Conservation (phyloP, 2,329 filamentous ascomycete species). For the Aspergillus alliaceus region DNA sequence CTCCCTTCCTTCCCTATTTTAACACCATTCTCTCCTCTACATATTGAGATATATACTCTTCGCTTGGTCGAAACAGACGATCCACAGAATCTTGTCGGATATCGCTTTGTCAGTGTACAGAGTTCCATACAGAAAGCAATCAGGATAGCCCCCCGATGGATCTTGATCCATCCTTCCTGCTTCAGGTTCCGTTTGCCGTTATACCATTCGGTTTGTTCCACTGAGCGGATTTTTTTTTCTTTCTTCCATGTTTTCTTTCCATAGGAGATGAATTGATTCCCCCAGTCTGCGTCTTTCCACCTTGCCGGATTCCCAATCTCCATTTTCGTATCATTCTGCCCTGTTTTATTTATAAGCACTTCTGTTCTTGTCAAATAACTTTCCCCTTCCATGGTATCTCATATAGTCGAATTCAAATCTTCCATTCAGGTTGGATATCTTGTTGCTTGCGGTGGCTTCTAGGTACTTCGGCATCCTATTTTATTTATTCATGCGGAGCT, state of each 20-base stretch:
- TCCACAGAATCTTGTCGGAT: neutral
- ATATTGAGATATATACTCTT: constrained; percentile 9
- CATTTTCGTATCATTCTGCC: neutral
- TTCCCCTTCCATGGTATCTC: neutral
- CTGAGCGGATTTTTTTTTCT: constrained; percentile 10
- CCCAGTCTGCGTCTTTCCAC: constrained; percentile 1
- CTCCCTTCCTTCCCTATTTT: constrained; percentile 1
- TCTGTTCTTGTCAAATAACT: constrained; percentile 14
- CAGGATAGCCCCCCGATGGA: constrained; percentile 1
- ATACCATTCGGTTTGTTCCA: constrained; percentile 15
- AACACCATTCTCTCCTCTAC: constrained; percentile 2
- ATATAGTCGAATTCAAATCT: constrained; percentile 1
- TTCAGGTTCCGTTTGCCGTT: constrained; percentile 10
- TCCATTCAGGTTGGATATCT: neutral
- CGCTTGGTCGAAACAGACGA: constrained; percentile 7
- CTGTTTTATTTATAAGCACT: constrained; percentile 6
- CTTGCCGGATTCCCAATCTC: neutral
- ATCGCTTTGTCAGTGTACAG: neutral
- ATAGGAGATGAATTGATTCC: constrained; percentile 14
- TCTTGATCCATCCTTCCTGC: neutral
- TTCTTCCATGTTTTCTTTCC: neutral
- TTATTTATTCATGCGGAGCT: neutral
- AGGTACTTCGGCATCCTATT: neutral
- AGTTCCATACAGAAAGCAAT: constrained; percentile 1
- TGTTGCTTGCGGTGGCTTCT: neutral